Evolutionary conservation across 2,329 filamentous ascomycete species (phyloP).

Genomic region (Aaosphaeria arxii): DNA sequence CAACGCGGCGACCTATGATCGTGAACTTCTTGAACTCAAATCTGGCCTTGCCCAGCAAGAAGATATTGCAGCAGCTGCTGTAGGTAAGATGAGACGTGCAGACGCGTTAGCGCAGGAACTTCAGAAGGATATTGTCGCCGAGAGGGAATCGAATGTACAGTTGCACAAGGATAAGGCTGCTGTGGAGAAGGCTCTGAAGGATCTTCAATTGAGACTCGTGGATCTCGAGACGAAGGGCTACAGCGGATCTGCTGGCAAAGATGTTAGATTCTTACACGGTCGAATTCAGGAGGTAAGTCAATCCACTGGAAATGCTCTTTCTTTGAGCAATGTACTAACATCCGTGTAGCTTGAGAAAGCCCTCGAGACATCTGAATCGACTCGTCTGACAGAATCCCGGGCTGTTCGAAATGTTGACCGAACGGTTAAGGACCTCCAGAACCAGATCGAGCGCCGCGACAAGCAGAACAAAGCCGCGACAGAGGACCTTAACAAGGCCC

Average conservation of each 20-base stretch:
- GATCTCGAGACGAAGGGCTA: constrained; percentile 97
- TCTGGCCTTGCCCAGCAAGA: constrained; percentile 87
- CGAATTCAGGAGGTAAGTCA: constrained; percentile 85
- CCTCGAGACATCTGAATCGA: constrained; percentile 77
- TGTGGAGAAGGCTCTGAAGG: constrained; percentile 86
- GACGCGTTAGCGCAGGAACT: constrained; percentile 85
- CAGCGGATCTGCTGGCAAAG: constrained; percentile 80
- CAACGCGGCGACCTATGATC: constrained; percentile 84
- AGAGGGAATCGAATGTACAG: constrained; percentile 77
- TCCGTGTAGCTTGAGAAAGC: constrained; percentile 73
- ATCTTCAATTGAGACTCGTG: constrained; percentile 83
- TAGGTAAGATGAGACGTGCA: constrained; percentile 95
- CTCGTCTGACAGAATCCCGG: constrained; percentile 76
- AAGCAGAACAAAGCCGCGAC: constrained; percentile 77
- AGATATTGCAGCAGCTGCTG: constrained; percentile 84
- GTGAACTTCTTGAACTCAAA: constrained; percentile 85
- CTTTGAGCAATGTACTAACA: constrained; percentile 9
- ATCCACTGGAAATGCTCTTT: background rate
- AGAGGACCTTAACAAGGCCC: constrained; percentile 80
- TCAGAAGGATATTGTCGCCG: constrained; percentile 85
- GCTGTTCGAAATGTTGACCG: constrained; percentile 91
- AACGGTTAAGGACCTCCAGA: constrained; percentile 86
- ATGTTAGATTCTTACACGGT: constrained; percentile 91
- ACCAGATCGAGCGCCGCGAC: constrained; percentile 88
- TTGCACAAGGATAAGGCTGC: constrained; percentile 87